phyloP scores from a whole-genome alignment of 768 basidiomycete genomes.

The Hypsizygus marmoreus region DNA sequence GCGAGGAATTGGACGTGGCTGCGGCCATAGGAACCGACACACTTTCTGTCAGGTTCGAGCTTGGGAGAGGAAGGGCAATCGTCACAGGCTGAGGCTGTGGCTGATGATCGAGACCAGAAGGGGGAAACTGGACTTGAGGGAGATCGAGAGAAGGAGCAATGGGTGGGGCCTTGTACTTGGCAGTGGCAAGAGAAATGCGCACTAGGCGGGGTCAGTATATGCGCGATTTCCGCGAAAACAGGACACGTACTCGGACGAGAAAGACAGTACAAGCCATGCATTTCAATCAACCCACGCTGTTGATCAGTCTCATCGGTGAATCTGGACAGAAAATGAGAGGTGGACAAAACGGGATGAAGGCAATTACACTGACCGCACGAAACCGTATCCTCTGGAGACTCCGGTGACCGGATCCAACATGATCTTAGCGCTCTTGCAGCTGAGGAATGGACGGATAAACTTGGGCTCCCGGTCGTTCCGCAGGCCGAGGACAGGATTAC shows the following conservation, averaged over 20 bases:
- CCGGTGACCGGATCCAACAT: conserved; percentile 92
- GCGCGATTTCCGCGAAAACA: conserved; percentile 17
- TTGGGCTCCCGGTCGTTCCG: conserved; percentile 86
- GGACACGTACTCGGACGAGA: conserved; percentile 77
- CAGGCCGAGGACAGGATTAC: conserved; percentile 84
- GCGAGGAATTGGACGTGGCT: conserved; percentile 37
- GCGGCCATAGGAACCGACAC: conserved; percentile 72
- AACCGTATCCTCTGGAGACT: conserved; percentile 88
- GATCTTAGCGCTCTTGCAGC: conserved; percentile 95
- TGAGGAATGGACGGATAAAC: conserved; percentile 85
- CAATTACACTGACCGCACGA: conserved; percentile 84
- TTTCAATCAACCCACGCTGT: conserved; percentile 86
- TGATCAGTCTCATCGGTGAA: conserved; percentile 90
- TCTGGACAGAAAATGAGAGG: conserved; percentile 34
- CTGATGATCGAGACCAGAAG: conserved; percentile 33
- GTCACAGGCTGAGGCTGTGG: conserved; percentile 44
- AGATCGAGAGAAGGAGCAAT: conserved; percentile 41
- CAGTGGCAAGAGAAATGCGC: conserved; percentile 89
- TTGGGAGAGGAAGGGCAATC: conserved; percentile 51
- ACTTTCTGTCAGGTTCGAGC: conserved; percentile 53
- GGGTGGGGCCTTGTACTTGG: conserved; percentile 75
- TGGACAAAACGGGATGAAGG: no score
- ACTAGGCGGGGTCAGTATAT: conserved; percentile 51
- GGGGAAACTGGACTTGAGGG: conserved; percentile 48
- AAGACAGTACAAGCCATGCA: conserved; percentile 89